phyloP scores from a whole-genome alignment of 1,139 yeast genomes.

The Kluyveromyces sp. region DNA sequence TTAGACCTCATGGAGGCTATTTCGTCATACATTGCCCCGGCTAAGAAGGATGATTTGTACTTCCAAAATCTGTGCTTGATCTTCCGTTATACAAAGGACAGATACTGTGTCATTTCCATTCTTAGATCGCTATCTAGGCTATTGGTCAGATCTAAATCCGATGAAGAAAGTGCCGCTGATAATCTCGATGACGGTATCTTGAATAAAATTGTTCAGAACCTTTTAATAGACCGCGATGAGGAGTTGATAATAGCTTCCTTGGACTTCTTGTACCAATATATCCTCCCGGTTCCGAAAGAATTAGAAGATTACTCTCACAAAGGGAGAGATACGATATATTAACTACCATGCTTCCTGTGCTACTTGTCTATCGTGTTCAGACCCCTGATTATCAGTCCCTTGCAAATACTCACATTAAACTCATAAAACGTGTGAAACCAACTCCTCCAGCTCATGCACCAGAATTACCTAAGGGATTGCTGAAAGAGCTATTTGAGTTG shows the following conservation, averaged over 20 bases:
- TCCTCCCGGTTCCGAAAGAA: slow-evolving; percentile 41
- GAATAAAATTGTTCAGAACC: slow-evolving; percentile 39
- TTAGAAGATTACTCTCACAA: slow-evolving; percentile 32
- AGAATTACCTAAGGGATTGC: slow-evolving; percentile 49
- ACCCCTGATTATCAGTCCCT: slow-evolving; percentile 29
- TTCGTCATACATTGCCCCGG: slow-evolving; percentile 75
- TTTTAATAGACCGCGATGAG: slow-evolving; percentile 44
- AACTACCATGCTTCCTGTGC: slow-evolving; percentile 51
- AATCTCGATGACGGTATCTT: slow-evolving; percentile 34
- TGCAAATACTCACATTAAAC: slow-evolving; percentile 35
- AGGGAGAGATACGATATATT: slow-evolving; percentile 42
- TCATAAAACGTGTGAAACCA: slow-evolving; percentile 38
- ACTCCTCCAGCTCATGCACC: slow-evolving; percentile 57
- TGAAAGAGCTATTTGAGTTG: slow-evolving; percentile 51
- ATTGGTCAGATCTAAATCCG: slow-evolving; percentile 38
- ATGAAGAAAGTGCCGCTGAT: slow-evolving; percentile 40
- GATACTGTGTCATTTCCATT: slow-evolving; percentile 44
- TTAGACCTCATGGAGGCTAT: slow-evolving; percentile 80
- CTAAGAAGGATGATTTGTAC: slow-evolving; percentile 52
- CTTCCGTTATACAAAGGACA: slow-evolving; percentile 44
- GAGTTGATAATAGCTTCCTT: slow-evolving; percentile 57
- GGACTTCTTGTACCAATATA: slow-evolving; percentile 61
- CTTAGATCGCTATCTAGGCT: slow-evolving; percentile 47
- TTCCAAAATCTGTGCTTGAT: slow-evolving; percentile 45
- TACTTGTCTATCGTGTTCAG: slow-evolving; percentile 47